A percentile compares a stretch with the other conserved stretches of the same genome.
Conservation (phyloP, 208 protist genomes). For the Angomonas deanei region DNA sequence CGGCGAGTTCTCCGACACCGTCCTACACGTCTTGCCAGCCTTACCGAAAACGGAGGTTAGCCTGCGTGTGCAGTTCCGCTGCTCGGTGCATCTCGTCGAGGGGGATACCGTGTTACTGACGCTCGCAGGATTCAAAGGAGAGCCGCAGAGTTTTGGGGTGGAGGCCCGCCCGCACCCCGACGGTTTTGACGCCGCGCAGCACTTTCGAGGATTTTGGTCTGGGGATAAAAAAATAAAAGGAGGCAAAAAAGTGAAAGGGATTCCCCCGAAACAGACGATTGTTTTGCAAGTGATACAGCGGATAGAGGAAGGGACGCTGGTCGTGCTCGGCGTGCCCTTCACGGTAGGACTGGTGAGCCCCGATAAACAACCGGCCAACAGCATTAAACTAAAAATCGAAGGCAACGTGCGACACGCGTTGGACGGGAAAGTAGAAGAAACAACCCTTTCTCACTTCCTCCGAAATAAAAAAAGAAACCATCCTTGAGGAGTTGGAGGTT, state of each 20-base stretch:
- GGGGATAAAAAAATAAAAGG: conserved; percentile 48
- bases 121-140: conserved; percentile 41
- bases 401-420: conserved; percentile 35
- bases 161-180: conserved; percentile 23
- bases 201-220: conserved; percentile 75
- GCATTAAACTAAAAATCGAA: conserved; percentile 77
- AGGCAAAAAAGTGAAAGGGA: conserved; percentile 32
- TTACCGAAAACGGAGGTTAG: conserved; percentile 33
- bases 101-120: conserved; percentile 38
- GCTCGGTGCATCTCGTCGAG: conserved; percentile 33
- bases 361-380: conserved; percentile 66
- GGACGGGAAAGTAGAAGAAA: conserved; percentile 45
- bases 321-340: conserved; percentile 46
- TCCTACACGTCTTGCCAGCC: conserved; percentile 28
- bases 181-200: conserved; percentile 23
- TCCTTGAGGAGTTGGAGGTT: conserved; percentile 69
- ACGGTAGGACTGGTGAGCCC: conserved; percentile 50
- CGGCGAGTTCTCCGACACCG: conserved; percentile 16
- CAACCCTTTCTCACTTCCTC: conserved; percentile 48
- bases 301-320: conserved; percentile 45
- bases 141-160: conserved; percentile 22
- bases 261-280: conserved; percentile 59
- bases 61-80: conserved; percentile 53
- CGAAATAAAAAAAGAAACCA: conserved; percentile 57
- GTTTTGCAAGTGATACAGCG: conserved; percentile 48